Conservation (phyloP, 2,329 filamentous ascomycete species). For the Westerdykella sp. region DNA sequence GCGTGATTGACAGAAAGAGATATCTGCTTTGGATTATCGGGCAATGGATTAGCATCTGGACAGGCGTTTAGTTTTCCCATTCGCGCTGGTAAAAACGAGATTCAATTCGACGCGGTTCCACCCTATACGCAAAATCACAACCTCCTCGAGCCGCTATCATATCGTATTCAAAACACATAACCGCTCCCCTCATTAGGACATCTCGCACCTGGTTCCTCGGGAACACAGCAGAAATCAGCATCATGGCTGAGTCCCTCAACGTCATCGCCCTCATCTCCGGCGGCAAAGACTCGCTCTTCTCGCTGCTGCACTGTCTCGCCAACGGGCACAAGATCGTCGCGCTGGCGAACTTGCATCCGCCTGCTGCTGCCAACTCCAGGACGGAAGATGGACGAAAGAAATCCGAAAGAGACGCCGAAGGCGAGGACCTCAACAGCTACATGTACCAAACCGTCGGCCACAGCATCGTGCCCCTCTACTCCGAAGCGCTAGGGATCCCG, state of each 20-base stretch:
- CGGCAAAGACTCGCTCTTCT: slow-evolving; percentile 95
- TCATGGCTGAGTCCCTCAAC: slow-evolving; percentile 17
- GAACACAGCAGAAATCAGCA: background rate
- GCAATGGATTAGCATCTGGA: no score
- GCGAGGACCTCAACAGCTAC: slow-evolving; percentile 82
- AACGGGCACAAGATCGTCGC: slow-evolving; percentile 83
- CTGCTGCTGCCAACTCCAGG: slow-evolving; percentile 9
- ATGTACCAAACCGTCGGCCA: slow-evolving; percentile 99
- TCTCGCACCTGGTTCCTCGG: background rate
- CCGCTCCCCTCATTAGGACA: no score
- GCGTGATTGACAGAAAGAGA: no score
- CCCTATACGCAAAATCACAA: no score
- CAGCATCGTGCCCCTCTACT: slow-evolving; percentile 77
- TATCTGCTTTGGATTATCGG: no score
- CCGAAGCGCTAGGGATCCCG: slow-evolving; percentile 69
- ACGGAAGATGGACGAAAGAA: background rate
- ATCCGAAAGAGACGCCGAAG: slow-evolving; percentile 20
- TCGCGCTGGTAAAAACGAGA: no score
- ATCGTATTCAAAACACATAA: no score
- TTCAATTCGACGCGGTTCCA: no score
- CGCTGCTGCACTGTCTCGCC: slow-evolving; percentile 78
- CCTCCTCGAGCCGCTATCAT: no score
- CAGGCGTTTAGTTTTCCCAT: no score
- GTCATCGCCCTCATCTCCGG: slow-evolving; percentile 93
- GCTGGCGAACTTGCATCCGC: slow-evolving; percentile 78